A percentile compares a stretch with the other conserved stretches of the same genome.
Conservation (phyloP, 2,329 filamentous ascomycete species). For the Trichoderma harzianum region DNA sequence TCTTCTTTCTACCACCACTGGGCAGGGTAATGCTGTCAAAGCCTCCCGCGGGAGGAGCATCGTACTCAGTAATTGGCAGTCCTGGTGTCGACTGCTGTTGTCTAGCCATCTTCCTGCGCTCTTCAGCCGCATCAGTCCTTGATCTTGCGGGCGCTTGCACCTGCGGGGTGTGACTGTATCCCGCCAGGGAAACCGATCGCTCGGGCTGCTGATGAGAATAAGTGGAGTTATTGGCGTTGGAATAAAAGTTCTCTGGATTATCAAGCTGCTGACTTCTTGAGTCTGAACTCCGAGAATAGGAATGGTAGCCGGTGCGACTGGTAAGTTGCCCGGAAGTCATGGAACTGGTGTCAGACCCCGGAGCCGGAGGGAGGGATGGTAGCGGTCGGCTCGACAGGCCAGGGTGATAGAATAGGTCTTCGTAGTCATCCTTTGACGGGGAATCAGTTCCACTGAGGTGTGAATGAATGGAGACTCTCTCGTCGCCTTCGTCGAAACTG, state of each 20-base stretch:
- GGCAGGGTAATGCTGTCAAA: conserved; percentile 85
- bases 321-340: conserved; percentile 44
- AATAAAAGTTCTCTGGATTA: conserved; percentile 50
- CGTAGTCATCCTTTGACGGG: conserved; percentile 68
- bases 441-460: conserved; percentile 62
- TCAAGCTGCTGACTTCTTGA: conserved; percentile 38
- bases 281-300: conserved; percentile 48
- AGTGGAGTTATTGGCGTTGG: conserved; percentile 28
- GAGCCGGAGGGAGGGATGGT: conserved; percentile 58
- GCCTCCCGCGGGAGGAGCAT: conserved; percentile 54
- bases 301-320: conserved; percentile 47
- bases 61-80: conserved; percentile 50
- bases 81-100: conserved; percentile 45
- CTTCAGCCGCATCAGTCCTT: conserved; percentile 86
- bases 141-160: conserved; percentile 82
- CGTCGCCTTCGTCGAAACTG: conserved; percentile 92
- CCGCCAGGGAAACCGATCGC: conserved; percentile 78
- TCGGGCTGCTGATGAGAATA: conserved; percentile 51
- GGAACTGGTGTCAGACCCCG: conserved; percentile 59
- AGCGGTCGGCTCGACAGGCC: conserved; percentile 66
- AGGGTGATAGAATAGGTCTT: conserved; percentile 92
- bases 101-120: conserved; percentile 54
- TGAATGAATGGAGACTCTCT: conserved; percentile 58
- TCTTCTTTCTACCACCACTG: conserved; percentile 71
- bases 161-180: conserved; percentile 74